phyloP scores from a whole-genome alignment of 331 rosid genomes.

The Acacia pycnantha region DNA sequence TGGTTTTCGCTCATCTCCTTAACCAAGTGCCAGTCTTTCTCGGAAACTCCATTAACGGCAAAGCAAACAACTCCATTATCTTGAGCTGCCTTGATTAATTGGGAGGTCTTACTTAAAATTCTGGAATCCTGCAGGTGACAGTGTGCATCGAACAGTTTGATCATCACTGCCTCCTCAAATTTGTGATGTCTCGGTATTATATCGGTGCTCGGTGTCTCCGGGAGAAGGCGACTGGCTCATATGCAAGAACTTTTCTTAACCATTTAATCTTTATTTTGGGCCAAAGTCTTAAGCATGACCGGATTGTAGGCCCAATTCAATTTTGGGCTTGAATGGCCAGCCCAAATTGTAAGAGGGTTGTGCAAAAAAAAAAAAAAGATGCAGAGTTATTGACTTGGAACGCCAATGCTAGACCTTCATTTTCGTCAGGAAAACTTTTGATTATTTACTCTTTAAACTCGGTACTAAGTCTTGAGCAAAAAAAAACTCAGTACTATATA shows the following conservation, averaged over 20 bases:
- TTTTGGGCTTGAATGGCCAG: neutral
- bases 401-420: neutral
- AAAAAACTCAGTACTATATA: neutral
- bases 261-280: neutral
- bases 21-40: constrained; percentile 82
- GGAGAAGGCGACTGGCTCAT: neutral
- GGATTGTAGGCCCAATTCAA: neutral
- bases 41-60: constrained; percentile 74
- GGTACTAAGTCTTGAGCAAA: too few relatives aligned
- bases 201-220: neutral
- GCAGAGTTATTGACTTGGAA: neutral
- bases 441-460: neutral
- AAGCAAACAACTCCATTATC: constrained; percentile 67
- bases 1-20: constrained; percentile 55
- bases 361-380: neutral
- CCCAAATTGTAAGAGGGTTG: neutral
- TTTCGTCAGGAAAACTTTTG: neutral
- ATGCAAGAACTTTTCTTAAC: neutral
- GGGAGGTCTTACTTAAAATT: constrained; percentile 52
- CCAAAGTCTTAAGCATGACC: neutral
- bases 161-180: constrained; percentile 24
- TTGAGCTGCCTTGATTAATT: constrained; percentile 50
- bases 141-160: constrained; percentile 83
- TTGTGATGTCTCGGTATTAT: neutral
- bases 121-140: constrained; percentile 90